Evolutionary conservation across 176 grass and related monocot genomes (phyloP), one percentile per base, ranked within the genome.

Genomic region (Musa acuminata): DNA sequence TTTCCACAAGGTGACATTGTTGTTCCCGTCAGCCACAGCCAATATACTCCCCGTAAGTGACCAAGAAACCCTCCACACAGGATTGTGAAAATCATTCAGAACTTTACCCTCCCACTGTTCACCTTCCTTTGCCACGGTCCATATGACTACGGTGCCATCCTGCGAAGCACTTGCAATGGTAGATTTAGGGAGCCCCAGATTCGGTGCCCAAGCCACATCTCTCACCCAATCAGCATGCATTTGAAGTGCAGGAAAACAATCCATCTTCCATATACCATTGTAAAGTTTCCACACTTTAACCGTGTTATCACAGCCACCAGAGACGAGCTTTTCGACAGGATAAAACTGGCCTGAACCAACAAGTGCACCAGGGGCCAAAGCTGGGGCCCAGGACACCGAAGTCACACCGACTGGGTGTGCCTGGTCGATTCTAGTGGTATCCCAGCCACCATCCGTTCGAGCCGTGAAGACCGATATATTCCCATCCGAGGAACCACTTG

Each of bases 21-120:
- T 43, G 5, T 43, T 43, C 35, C 91, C 85, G 54, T 82, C 85
- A 2, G 91, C 88, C 9, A 95, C 79, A 0, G 88, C 88, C 16
- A 95, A 67, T 66, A 95, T 91, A 82, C 73, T 88, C 43, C 91
- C 88, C 2, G 91, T 88, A 65, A 91, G 69, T 29, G 87, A 85
- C 91, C 91, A 91, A 21, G 91, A 95, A 20, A 95, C 79, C 76
- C 91, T 86, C 91, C 91, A 95, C 20, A 88, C 87, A 0, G 91
- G 85, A 49, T 62, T 67, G 10, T 80, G 80, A 24, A 95, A 88
- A 72, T 88, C 81, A 8, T 52, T 86, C 84, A 95, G 35, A 43
- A 43, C 35, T 43, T 43, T 43, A 43, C 35, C 35, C 35, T 43
- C 35, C 35, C 35, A 43, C 4, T 43, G 35, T 43, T 83, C 10